Evolutionary conservation across 2,329 filamentous ascomycete genomes (phyloP).

Genomic region (Verticillium klebahnii): DNA sequence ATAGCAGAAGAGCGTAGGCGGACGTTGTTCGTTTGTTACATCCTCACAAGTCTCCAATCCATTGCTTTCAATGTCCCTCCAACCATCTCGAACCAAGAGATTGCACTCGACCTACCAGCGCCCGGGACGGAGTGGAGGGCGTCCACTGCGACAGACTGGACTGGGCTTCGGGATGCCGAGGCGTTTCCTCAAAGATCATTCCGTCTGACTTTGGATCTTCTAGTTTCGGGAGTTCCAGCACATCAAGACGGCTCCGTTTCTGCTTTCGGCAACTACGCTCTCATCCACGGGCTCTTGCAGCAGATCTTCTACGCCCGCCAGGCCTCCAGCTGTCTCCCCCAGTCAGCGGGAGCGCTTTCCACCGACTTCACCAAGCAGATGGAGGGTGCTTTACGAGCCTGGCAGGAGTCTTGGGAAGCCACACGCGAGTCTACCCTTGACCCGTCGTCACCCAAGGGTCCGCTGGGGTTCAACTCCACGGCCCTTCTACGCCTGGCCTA

Average conservation of each 20-base stretch:
- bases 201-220: conserved; percentile 24
- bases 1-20: conserved; percentile 12
- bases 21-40: conserved; percentile 39
- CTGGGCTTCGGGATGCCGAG: conserved; percentile 21
- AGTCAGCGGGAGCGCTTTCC: conserved; percentile 26
- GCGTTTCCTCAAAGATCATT: conserved; percentile 14
- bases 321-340: conserved; percentile 8
- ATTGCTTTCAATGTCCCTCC: conserved; percentile 60
- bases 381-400: conserved; percentile 41
- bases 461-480: conserved; percentile 42
- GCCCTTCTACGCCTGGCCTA: conserved; percentile 24
- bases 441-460: conserved; percentile 45
- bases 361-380: conserved; percentile 37
- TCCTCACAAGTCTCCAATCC: conserved; percentile 54
- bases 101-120: conserved; percentile 49
- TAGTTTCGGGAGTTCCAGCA: conserved; percentile 17
- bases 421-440: conserved; percentile 49
- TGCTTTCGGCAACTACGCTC: conserved; percentile 47
- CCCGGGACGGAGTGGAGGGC: conserved; percentile 52
- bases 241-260: conserved; percentile 27
- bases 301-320: conserved; percentile 48
- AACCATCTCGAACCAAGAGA: conserved; percentile 48
- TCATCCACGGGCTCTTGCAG: conserved; percentile 49
- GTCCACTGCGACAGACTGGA: conserved; percentile 43
- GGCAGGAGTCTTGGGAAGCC: conserved; percentile 48